Percentiles rank a stretch among this genome's conserved stretches.
phyloP scores from a whole-genome alignment of 495 filamentous ascomycete species.

The Trypethelium eluteriae region DNA sequence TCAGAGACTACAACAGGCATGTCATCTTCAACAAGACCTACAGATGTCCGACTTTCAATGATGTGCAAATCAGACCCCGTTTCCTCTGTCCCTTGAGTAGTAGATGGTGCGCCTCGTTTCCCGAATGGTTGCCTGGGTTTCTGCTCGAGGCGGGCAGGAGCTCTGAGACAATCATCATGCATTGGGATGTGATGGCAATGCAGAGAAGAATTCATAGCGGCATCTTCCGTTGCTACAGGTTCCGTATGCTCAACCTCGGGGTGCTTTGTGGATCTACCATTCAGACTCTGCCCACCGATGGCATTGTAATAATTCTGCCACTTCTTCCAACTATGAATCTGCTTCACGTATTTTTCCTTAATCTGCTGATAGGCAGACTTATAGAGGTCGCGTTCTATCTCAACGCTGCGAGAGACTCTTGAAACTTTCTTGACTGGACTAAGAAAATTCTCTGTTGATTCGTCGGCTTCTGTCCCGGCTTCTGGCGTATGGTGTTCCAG shows the following conservation, averaged over 20 bases:
- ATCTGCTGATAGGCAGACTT: constrained; percentile 6
- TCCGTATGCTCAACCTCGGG: neutral
- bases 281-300: neutral
- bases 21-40: constrained; percentile 19
- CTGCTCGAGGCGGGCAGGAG: neutral
- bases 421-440: neutral
- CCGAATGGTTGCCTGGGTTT: neutral
- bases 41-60: neutral
- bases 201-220: neutral
- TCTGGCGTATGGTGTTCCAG: neutral
- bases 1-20: constrained; percentile 30
- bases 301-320: neutral
- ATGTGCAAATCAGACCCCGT: neutral
- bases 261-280: neutral
- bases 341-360: neutral
- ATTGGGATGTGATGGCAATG: neutral
- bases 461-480: neutral
- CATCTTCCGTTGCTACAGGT: neutral
- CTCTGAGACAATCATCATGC: neutral
- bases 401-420: neutral
- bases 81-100: constrained; percentile 1
- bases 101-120: neutral
- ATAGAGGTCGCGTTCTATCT: neutral
- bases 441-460: neutral
- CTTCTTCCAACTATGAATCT: neutral